phyloP scores from a whole-genome alignment of 176 grass and related monocot species.

The Neostapfia colusana region DNA sequence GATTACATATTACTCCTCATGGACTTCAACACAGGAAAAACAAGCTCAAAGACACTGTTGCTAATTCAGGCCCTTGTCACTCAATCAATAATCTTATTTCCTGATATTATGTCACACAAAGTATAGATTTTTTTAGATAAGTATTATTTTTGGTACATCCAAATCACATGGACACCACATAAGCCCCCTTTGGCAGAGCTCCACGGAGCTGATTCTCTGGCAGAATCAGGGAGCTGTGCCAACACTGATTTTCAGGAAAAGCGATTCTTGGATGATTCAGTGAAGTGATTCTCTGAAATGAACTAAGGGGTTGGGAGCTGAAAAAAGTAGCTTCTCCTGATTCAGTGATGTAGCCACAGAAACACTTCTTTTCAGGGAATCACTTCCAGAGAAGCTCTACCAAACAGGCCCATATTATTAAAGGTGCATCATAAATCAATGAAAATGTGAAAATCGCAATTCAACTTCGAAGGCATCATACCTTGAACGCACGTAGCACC shows the following conservation, averaged over 20 bases:
- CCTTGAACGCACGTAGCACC: constrained; percentile 91
- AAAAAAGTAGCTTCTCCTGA: too few species aligned
- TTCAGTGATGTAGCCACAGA: too few species aligned
- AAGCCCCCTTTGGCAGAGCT: too few species aligned
- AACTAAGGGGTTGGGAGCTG: too few species aligned
- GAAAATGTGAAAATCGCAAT: constrained; percentile 17
- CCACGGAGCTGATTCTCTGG: too few species aligned
- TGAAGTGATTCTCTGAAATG: too few species aligned
- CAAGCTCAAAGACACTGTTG: not conserved
- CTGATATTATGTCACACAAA: not conserved
- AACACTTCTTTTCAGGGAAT: too few species aligned
- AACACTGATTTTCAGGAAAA: too few species aligned
- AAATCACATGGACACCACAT: not conserved
- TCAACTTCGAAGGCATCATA: constrained; percentile 32
- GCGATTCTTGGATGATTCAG: too few species aligned
- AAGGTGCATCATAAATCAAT: constrained; percentile 27
- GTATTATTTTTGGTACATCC: not conserved
- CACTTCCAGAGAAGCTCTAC: too few species aligned
- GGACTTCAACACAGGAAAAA: not conserved
- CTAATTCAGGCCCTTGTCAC: constrained; percentile 15
- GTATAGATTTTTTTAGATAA: constrained; percentile 28
- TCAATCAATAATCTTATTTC: constrained; percentile 13
- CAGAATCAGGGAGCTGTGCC: too few species aligned
- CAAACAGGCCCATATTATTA: not conserved
- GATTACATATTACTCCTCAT: not conserved